Conservation (phyloP, 768 basidiomycete genomes). For the Russula emetica region DNA sequence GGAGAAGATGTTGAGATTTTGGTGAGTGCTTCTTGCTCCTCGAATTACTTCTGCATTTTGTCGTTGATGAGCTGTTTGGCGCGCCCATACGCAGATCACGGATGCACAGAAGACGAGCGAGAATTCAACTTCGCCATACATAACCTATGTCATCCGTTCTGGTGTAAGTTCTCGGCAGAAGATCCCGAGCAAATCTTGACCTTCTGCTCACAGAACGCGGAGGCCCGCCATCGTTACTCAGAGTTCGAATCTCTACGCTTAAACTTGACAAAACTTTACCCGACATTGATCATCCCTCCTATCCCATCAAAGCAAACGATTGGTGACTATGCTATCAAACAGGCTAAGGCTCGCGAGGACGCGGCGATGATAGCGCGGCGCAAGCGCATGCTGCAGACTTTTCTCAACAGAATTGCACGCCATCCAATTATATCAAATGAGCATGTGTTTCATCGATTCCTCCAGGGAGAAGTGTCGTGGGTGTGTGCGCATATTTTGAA, state of each 20-base stretch:
- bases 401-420: constrained; percentile 81
- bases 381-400: constrained; percentile 93
- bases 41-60: not conserved
- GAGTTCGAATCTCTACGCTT: constrained; percentile 93
- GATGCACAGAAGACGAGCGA: constrained; percentile 94
- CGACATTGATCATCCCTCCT: constrained; percentile 93
- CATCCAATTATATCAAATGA: constrained; percentile 97
- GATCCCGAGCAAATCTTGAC: constrained; percentile 11
- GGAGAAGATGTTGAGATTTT: constrained; percentile 78
- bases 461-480: constrained; percentile 97
- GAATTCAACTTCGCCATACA: constrained; percentile 86
- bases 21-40: constrained; percentile 41
- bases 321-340: constrained; percentile 95
- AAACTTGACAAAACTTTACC: constrained; percentile 82
- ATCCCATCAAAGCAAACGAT: constrained; percentile 96
- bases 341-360: constrained; percentile 95
- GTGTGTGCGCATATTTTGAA: constrained; percentile 40
- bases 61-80: not conserved
- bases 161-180: constrained; percentile 51
- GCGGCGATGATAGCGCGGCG: constrained; percentile 84
- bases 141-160: constrained; percentile 87
- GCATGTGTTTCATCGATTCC: constrained; percentile 92
- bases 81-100: constrained; percentile 58
- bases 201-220: constrained; percentile 53
- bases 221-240: constrained; percentile 89